Percentiles rank a stretch among this genome's conserved stretches.
Conservation (phyloP, 2,329 filamentous ascomycete species). For the Alternaria panax region DNA sequence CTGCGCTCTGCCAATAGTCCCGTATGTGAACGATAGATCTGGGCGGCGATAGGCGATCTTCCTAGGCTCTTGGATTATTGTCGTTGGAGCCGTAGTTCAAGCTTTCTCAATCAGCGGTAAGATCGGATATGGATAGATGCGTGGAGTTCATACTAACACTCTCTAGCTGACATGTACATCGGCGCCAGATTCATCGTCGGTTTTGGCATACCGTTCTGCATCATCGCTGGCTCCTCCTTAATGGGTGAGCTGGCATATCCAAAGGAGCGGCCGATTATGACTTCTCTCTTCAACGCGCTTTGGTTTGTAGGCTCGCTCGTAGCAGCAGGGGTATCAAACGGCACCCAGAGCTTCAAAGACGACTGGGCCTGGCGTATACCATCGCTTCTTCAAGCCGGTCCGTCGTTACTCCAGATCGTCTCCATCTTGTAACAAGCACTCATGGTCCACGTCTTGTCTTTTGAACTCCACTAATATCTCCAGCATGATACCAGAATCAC, state of each 20-base stretch:
- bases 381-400: slow-evolving; percentile 68
- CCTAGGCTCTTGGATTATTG: slow-evolving; percentile 54
- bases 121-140: not conserved
- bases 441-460: not conserved
- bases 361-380: slow-evolving; percentile 73
- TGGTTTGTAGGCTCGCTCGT: slow-evolving; percentile 67
- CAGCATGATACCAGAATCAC: slow-evolving; percentile 66
- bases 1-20: slow-evolving; percentile 45
- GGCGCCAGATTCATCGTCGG: slow-evolving; percentile 68
- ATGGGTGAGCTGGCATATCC: slow-evolving; percentile 72
- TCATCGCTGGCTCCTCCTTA: slow-evolving; percentile 69
- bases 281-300: slow-evolving; percentile 70
- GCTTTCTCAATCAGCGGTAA: slow-evolving; percentile 33
- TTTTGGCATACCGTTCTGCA: slow-evolving; percentile 70
- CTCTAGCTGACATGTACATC: slow-evolving; percentile 58
- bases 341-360: slow-evolving; percentile 63
- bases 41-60: slow-evolving; percentile 53
- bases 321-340: slow-evolving; percentile 69
- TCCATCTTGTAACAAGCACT: slow-evolving; percentile 64
- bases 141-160: slow-evolving; percentile 6
- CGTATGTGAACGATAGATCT: slow-evolving; percentile 52
- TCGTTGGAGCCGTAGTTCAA: slow-evolving; percentile 49
- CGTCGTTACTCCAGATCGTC: slow-evolving; percentile 66
- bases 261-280: slow-evolving; percentile 70
- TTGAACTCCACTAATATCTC: not conserved